A percentile compares a stretch with the other conserved stretches of the same genome.
Evolutionary conservation across 1,284 basidiomycete genomes (phyloP).

Genomic region (Ceratobasidium sp.): DNA sequence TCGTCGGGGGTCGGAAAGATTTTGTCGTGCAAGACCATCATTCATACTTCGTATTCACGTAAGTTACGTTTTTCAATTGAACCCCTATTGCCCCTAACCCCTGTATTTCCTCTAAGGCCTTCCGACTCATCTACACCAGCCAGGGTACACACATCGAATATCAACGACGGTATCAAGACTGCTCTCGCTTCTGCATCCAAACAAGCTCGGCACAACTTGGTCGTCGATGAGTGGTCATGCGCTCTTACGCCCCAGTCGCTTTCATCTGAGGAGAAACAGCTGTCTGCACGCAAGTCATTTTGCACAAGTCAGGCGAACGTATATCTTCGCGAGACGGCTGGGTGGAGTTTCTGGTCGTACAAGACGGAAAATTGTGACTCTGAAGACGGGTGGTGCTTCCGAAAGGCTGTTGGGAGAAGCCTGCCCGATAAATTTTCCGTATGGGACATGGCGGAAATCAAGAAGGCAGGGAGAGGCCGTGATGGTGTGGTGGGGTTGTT

Average conservation of each 20-base stretch:
- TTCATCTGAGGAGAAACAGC: constrained; percentile 58
- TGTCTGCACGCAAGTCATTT: constrained; percentile 65
- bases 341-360: constrained; percentile 83
- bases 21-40: constrained; percentile 85
- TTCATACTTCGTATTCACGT: constrained; percentile 57
- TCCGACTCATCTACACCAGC: constrained; percentile 64
- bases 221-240: constrained; percentile 81
- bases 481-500: not conserved
- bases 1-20: constrained; percentile 68
- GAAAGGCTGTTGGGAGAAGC: constrained; percentile 66
- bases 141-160: constrained; percentile 65
- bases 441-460: constrained; percentile 10
- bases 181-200: constrained; percentile 60
- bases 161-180: constrained; percentile 61
- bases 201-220: constrained; percentile 68
- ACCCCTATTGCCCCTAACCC: not conserved
- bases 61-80: not conserved
- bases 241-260: constrained; percentile 70
- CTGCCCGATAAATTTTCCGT: constrained; percentile 69
- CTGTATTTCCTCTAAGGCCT: constrained; percentile 48
- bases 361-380: constrained; percentile 70
- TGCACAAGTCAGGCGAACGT: constrained; percentile 73
- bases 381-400: constrained; percentile 78
- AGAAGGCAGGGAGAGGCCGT: not conserved
- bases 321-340: constrained; percentile 71